Base-by-base conservation (phyloP, 768 basidiomycete genomes). In the Podaxis pistillaris region DNA sequence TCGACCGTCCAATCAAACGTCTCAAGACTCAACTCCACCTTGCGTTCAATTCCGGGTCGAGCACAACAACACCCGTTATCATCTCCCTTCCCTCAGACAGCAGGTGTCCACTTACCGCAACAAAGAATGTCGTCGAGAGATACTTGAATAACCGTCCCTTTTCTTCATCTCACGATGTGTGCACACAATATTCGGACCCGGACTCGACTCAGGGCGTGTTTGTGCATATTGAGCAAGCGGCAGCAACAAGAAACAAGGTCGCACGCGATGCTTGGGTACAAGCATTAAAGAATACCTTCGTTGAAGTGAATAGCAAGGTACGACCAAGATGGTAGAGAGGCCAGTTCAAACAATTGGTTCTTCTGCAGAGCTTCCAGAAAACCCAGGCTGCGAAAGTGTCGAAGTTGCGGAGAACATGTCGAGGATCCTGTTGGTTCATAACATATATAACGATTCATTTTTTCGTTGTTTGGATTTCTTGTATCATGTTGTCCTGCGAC, bases 71-170 rank as follows among this genome's bases (percentile, higher is more conserved):
- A 4, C 46, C 54, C 0, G 78, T 76, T 75, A 76, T 69, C 30
- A 60, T 78, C 15, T 77, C 80, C 4, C 69, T 79, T 4, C 81
- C 82, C 2, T 71, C 76, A 0, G 76, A 78, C 58, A 79, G 77
- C 47, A 47, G 60, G 0, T 83, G 82, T 63, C 19, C 53, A 2
- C 73, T 83, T 15, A 78, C 75, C 6, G 81, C 81, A 0, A 81
- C 79, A 8, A 76, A 71, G 46, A 83, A 82, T 50, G 73, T 83
- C 26, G 75, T 80, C 4, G 82, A 81, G 33, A 71, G 81, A 22
- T 68, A 79, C 30, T 63, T 81, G 40, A 83, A 83, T 60, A 74
- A 75, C 28, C 66, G 79, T 4, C 8, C 68, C 68, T 11, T 54
- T 59, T 1, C 50, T 58, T 4, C 77, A 80, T 2, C 82, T 78